Base-by-base conservation (phyloP, 139 green algal genomes). In the Picochlorum sp. region DNA sequence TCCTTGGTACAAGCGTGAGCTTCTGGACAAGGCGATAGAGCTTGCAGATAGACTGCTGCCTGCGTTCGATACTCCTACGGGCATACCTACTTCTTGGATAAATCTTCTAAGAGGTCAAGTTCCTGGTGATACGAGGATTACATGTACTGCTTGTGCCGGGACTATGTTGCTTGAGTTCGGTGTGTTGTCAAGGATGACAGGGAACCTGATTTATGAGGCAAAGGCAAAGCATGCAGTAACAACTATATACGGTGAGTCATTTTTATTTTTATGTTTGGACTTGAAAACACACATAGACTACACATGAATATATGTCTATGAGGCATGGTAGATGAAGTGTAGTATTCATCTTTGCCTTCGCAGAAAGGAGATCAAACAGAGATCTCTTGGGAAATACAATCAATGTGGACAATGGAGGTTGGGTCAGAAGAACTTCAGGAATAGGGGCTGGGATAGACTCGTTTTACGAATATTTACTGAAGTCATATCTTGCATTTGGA, bases 381-480 rank as follows among this genome's bases (percentile, higher is more conserved):
- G 85, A 81, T 8, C 69, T 94, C 24, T 52, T 91, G 33, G 86
- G 86, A 13, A 85, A 79, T 47, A 80, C 66, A 1, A 69, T 96
- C 4, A 61, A 90, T 61, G 76, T 87, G 13, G 70, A 72, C 62
- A 74, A 40, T n/a, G 67, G 67, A 2, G 39, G 59, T 2, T 97
- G 89, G 89, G 67, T 74, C 40, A 70, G 76, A 24, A 52, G 45
- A 12, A 80, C 87, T 36, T 62, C 72, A 30, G 83, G 76, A 31
- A 81, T 95, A 13, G 87, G 87, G 4, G 78, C 85, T 8, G 83
- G 81, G n/a, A 72, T 72, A 3, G 87, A 96, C 74, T 85, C 68
- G 1, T 92, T 85, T 65, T 94, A 91, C 53, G 87, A 96, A 63
- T 95, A 96, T 70, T 70, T 95, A 37, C 74, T 90, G n/a, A 95